A percentile compares a stretch with the other conserved stretches of the same genome.
These are phyloP conservation scores for Sarocladiaceae sp. DNA, from an alignment of 2,329 filamentous ascomycete genomes.

Conservation along the genomic window DNA sequence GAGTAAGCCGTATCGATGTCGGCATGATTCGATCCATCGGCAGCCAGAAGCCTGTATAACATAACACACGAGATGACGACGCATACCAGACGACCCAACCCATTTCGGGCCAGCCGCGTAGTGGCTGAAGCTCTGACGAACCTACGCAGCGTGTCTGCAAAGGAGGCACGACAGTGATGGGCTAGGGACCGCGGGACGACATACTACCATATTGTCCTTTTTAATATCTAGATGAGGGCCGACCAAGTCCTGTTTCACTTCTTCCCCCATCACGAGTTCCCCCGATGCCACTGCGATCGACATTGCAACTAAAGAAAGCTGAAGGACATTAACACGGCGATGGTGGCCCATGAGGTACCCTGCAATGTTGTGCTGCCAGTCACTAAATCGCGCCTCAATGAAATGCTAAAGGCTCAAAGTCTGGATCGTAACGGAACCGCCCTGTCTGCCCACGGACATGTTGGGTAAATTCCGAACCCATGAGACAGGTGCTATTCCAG, in stretches of 20 bases:
- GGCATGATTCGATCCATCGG: not conserved
- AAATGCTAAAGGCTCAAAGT: too few species aligned
- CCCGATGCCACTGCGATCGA: not conserved
- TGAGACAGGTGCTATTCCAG: too few species aligned
- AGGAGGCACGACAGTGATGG: not conserved
- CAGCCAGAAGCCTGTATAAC: constrained; percentile 10
- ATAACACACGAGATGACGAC: constrained; percentile 14
- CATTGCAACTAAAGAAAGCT: too few species aligned
- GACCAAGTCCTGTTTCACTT: constrained; percentile 4
- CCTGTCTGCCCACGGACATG: too few species aligned
- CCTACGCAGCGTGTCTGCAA: not conserved
- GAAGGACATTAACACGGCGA: too few species aligned
- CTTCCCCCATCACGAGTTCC: not conserved
- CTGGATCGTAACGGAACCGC: too few species aligned
- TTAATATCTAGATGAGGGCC: constrained; percentile 6
- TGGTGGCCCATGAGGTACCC: too few species aligned
- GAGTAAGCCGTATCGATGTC: constrained; percentile 9
- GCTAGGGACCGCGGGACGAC: not conserved
- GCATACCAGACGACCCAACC: not conserved
- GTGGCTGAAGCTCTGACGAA: not conserved
- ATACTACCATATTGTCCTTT: not conserved
- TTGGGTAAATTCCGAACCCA: too few species aligned
- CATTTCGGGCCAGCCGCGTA: not conserved
- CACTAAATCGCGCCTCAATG: too few species aligned
- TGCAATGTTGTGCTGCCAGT: too few species aligned